Base-by-base conservation (phyloP, 2,329 filamentous ascomycete genomes). In the Sclerotiophoma versabilis region DNA sequence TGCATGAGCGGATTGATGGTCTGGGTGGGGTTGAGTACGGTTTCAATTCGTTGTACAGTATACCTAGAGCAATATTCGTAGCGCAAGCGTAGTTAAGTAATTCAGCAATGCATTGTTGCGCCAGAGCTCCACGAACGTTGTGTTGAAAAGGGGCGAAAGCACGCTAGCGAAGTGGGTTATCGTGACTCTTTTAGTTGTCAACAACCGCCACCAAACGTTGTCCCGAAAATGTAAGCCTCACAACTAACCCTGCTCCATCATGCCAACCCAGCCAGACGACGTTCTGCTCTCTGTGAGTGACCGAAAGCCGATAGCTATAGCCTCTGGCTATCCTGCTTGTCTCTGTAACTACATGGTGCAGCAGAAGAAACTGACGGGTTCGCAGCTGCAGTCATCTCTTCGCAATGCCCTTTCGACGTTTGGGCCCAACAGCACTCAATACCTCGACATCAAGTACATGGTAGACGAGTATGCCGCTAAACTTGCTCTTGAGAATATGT, bases 381-480 rank as follows among this genome's bases (percentile, higher is more conserved):
- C 11, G 30, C 34, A 75, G 72, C 64, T 75, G 7, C 61, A 74
- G 42, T 65, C 68, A 5, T 74, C 71, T 6, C 64, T 75, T 19
- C 73, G 71, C 51, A 75, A 75, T 30, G 62, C 69, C 9, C 62
- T 68, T 6, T 48, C 68, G 10, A 74, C 73, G 1, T 74, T 75
- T 48, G 72, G 73, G 5, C 48, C 62, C 1, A 11, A 57, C 1
- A 75, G 72, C 51, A 41, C 50, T 10, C 72, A 75, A 32, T 74
- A 73, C 48, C 54, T 44, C 33, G 52, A 49, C 42, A 70, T 75
- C 45, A 70, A 70, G 42, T 57, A 58, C 33, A 66, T 73, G 55
- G 59, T 72, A 3, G 69, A 73, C 12, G 71, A 72, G 43, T 63
- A 74, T 23, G 59, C 59, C 32, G 64, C 65, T 0, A 69, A 69